Base-by-base conservation (phyloP, 441 rosid genomes). In the Populus tomentosa region DNA sequence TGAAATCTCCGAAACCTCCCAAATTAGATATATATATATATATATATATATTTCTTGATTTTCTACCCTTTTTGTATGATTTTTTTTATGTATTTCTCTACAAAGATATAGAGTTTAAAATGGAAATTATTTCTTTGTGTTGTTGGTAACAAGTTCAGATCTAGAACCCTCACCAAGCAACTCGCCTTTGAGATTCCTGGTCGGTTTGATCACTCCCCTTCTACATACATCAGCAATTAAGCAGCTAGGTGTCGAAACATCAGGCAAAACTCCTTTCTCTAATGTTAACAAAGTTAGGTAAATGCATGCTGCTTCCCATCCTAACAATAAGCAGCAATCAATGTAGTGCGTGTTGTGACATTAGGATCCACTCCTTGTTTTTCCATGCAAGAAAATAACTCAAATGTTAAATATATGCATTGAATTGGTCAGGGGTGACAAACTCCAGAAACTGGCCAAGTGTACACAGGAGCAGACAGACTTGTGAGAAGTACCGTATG, bases 281-380 rank as follows among this genome's bases (percentile, higher is more conserved):
- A 71, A 73, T 94, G 91, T 93, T 62, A 65, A 72, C 70, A 72
- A 62, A 38, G 86, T 67, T 90, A n/a, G 4, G 83, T 78, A 84
- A 89, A 88, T 0, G 93, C 98, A 62, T 89, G 88, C 61, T 84
- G 70, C 75, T 81, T 89, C 14, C 89, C 90, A 32, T 68, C 82
- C 87, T 90, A 89, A 80, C 93, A 89, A 80, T 80, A 89, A 75
- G 88, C 91, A 89, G 89, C 86, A 18, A 94, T 91, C 82, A 91
- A 56, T 1, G 86, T 91, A 79, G 89, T 91, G 78, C 89, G 91
- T 0, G 93, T 89, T 78, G 59, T 74, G 18, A 79, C 81, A 75
- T 84, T 84, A 21, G 82, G 88, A 82, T 77, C 72, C 61, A 87
- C 38, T 64, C 91, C 92, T 61, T 82, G 80, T 70, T 80, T 82